Conservation (phyloP, 805 yeast species). For the Saturnispora mendoncae region DNA sequence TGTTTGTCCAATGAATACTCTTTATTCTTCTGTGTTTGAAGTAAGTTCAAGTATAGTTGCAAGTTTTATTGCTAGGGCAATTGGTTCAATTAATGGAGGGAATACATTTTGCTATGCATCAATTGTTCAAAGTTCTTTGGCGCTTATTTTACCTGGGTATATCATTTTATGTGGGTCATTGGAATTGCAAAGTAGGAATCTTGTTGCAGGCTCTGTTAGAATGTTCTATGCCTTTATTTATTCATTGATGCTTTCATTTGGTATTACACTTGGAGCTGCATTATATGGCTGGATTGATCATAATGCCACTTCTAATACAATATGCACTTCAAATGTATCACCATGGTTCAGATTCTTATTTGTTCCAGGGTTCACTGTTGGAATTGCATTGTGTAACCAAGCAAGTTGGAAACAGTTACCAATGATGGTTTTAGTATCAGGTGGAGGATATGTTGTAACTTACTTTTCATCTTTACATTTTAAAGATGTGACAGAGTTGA, state of each 20-base stretch:
- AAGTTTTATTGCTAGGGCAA: slow-evolving; percentile 77
- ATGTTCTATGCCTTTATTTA: slow-evolving; percentile 96
- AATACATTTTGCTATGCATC: slow-evolving; percentile 76
- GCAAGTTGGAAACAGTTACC: slow-evolving; percentile 79
- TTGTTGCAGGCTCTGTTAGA: slow-evolving; percentile 90
- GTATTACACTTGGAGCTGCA: slow-evolving; percentile 89
- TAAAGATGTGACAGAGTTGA: slow-evolving; percentile 56
- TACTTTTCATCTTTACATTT: slow-evolving; percentile 74
- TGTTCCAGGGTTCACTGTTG: slow-evolving; percentile 63
- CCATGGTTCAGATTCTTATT: slow-evolving; percentile 59
- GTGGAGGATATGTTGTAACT: slow-evolving; percentile 51
- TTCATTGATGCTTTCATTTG: slow-evolving; percentile 84
- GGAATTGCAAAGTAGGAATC: slow-evolving; percentile 79
- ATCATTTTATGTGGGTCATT: slow-evolving; percentile 87
- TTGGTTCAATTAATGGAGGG: slow-evolving; percentile 69
- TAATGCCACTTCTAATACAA: slow-evolving; percentile 56
- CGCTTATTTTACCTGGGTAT: slow-evolving; percentile 89
- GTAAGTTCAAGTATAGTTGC: slow-evolving; percentile 86
- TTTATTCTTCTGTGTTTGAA: slow-evolving; percentile 87
- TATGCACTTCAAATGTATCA: slow-evolving; percentile 47
- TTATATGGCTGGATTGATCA: slow-evolving; percentile 89
- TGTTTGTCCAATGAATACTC: slow-evolving; percentile 71
- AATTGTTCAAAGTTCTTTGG: slow-evolving; percentile 81
- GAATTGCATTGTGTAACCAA: slow-evolving; percentile 70
- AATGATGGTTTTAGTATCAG: slow-evolving; percentile 67